phyloP scores from a whole-genome alignment of 306 rosid genomes.

The Casuarina equisetifolia region DNA sequence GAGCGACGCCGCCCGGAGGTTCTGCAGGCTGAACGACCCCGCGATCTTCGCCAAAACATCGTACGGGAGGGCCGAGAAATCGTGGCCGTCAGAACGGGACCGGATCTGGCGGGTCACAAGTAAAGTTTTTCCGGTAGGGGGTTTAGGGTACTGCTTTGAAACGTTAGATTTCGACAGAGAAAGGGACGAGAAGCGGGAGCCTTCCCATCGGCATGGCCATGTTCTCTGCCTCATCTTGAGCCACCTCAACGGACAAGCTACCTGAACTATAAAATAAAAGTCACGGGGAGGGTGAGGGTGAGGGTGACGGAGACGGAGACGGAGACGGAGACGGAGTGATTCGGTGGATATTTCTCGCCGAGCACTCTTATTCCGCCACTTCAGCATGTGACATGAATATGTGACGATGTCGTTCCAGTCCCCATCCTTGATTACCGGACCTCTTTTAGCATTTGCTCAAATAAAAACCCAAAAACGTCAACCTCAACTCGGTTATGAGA shows the following conservation, averaged over 20 bases:
- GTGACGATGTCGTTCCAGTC: background rate
- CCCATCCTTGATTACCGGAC: no score
- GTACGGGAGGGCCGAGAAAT: conserved; percentile 70
- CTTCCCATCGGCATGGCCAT: conserved; percentile 48
- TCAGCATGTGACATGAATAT: background rate
- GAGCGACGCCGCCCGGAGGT: conserved; percentile 58
- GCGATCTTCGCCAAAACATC: conserved; percentile 61
- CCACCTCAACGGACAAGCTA: no score
- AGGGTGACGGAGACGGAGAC: no score
- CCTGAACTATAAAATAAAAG: no score
- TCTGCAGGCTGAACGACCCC: conserved; percentile 54
- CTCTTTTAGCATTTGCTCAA: no score
- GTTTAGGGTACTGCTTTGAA: background rate
- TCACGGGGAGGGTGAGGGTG: no score
- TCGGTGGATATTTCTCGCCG: background rate
- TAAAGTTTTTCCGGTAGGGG: background rate
- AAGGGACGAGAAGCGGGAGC: conserved; percentile 51
- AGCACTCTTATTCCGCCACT: background rate
- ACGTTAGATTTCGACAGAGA: conserved; percentile 22
- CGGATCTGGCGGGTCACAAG: conserved; percentile 24
- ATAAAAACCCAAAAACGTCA: no score
- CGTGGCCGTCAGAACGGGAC: conserved; percentile 13
- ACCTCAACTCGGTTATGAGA: no score
- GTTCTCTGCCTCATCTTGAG: conserved; percentile 45
- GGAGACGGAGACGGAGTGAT: background rate